Conservation (phyloP, 257 asterid genomes). For the Solanum gandarillasii region DNA sequence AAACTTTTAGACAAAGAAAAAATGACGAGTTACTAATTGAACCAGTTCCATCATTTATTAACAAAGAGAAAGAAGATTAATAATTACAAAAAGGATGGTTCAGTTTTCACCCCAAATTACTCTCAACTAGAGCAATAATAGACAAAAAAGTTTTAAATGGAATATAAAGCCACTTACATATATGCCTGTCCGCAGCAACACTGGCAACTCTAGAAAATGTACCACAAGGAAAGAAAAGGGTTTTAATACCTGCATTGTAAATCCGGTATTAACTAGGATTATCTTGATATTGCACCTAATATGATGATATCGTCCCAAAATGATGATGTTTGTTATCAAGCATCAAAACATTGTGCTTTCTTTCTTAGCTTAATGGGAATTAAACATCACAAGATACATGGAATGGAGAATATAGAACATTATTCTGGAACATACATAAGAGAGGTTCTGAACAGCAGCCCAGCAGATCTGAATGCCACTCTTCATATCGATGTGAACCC, state of each 20-base stretch:
- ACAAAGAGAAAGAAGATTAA: background rate
- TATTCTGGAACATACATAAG: constrained; percentile 45
- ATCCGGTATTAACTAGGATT: background rate
- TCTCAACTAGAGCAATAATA: background rate
- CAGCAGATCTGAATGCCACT: constrained; percentile 83
- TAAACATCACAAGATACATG: background rate
- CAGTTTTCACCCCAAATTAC: background rate
- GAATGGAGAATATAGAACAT: background rate
- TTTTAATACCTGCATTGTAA: constrained; percentile 60
- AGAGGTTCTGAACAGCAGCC: constrained; percentile 93
- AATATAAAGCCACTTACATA: constrained; percentile 49
- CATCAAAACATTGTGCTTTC: background rate
- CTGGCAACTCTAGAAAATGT: constrained; percentile 74
- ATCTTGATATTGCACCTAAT: background rate
- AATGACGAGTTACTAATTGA: background rate
- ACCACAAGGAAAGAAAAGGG: constrained; percentile 69
- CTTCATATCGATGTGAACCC: constrained; percentile 34
- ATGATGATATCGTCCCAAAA: background rate
- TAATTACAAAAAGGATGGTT: background rate
- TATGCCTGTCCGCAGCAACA: constrained; percentile 47
- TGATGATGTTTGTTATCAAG: background rate
- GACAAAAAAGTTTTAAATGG: background rate
- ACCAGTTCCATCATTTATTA: background rate
- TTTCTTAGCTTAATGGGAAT: background rate
- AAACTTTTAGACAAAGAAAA: background rate